These are phyloP conservation scores for Neohortaea acidophila DNA, from an alignment of 495 filamentous ascomycete species.

Conservation along the genomic window DNA sequence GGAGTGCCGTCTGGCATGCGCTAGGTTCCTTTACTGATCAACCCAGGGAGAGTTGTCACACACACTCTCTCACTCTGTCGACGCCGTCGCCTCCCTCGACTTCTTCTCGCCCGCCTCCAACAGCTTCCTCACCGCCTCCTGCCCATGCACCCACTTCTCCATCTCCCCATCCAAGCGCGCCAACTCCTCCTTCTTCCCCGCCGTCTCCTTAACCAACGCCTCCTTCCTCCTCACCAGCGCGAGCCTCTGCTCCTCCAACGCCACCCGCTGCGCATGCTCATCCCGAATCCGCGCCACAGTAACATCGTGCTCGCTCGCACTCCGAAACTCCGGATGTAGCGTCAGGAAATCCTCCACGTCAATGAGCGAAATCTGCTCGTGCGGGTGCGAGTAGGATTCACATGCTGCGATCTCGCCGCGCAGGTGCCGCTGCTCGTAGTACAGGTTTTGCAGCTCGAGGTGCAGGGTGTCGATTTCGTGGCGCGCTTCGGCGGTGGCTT, in stretches of 20 bases:
- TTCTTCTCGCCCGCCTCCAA: slow-evolving; percentile 15
- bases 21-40: no score
- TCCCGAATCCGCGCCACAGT: slow-evolving; percentile 89
- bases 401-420: slow-evolving; percentile 81
- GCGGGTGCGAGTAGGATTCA: slow-evolving; percentile 88
- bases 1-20: no score
- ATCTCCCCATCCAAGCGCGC: slow-evolving; percentile 75
- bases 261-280: slow-evolving; percentile 72
- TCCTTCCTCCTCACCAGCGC: slow-evolving; percentile 81
- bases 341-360: slow-evolving; percentile 68
- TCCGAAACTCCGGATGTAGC: slow-evolving; percentile 56
- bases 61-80: background rate
- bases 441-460: slow-evolving; percentile 85
- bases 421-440: slow-evolving; percentile 88
- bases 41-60: no score
- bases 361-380: slow-evolving; percentile 70
- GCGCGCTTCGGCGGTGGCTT: slow-evolving; percentile 67
- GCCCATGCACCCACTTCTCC: slow-evolving; percentile 72
- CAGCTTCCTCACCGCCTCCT: slow-evolving; percentile 11
- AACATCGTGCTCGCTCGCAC: slow-evolving; percentile 55
- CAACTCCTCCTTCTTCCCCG: slow-evolving; percentile 85
- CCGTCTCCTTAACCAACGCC: slow-evolving; percentile 81
- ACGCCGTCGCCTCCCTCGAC: background rate
- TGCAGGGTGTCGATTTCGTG: slow-evolving; percentile 85
- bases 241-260: slow-evolving; percentile 73